Evolutionary conservation across 192 early-diverging fungal species (phyloP), one percentile per base, ranked within the genome.

Genomic region (Coemansia umbellata): DNA sequence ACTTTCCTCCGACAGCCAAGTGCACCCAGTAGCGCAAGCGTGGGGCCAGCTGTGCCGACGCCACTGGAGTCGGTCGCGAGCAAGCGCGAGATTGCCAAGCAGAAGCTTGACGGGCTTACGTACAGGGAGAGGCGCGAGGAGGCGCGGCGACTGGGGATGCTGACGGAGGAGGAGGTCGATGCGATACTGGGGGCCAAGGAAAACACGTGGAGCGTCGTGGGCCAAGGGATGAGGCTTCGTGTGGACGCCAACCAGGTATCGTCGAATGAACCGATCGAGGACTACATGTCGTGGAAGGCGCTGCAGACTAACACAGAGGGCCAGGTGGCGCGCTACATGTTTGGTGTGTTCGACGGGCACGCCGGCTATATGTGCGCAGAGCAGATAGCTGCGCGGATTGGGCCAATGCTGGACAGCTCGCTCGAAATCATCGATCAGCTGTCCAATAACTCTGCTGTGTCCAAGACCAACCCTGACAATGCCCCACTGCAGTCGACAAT

Each of bases 161-260:
- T 74, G 37, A 63, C 70, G 8, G 54, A 49, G 4, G 59, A 66
- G 6, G 72, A 75, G 32, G 72, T 75, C 2, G 41, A 63, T 15
- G 72, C 66, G 4, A 36, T 75, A 27, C 57, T 75, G 48, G 48
- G 48, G 10, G 61, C 52, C 3, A 59, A 75, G 8, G 72, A 75
- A 21, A 54, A 36, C 24, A 48, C 66, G 37, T 75, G 66, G 65
- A 37, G n/a, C 27, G 14, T 57, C 22, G 11, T 10, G 11, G 35
- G 42, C 23, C 14, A 14, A 13, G 36, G 36, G 2, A n/a, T 35
- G 31, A 27, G 44, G 0, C 23, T 71, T 37, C 69, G 53, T 5
- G 61, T 72, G 13, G 58, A 80, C 50, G 71, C 63, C 2, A 77
- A 63, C 53, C 74, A 73, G 56, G 64, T 81, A 4, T 54, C 66